Evolutionary conservation across 2,329 filamentous ascomycete species (phyloP).

Genomic region (Xenosphaeropsis pyriputrescens): DNA sequence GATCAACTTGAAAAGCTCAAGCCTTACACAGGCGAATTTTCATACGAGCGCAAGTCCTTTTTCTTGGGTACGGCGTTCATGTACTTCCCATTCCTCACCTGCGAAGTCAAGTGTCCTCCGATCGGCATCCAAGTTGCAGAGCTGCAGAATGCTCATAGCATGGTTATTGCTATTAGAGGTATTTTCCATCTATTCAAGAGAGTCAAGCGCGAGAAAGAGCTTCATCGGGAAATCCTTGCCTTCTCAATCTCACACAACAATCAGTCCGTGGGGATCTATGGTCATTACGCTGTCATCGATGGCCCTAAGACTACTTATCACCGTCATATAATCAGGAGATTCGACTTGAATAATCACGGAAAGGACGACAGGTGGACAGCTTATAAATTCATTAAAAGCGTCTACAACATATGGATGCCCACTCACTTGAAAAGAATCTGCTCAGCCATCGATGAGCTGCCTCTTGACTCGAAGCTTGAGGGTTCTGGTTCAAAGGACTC

Average conservation of each 20-base stretch:
- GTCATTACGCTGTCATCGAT: constrained; percentile 12
- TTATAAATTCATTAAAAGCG: constrained; percentile 7
- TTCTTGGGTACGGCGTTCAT: constrained; percentile 29
- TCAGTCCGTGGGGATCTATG: constrained; percentile 13
- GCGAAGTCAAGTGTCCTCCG: constrained; percentile 20
- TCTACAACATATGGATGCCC: constrained; percentile 10
- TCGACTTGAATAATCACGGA: constrained; percentile 9
- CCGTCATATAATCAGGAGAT: constrained; percentile 11
- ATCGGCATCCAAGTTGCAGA: constrained; percentile 18
- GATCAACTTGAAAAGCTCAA: constrained; percentile 23
- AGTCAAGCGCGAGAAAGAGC: constrained; percentile 20
- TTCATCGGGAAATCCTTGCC: constrained; percentile 25
- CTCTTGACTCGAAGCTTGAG: background rate
- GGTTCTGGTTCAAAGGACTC: too few relatives aligned
- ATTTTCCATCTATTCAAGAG: constrained; percentile 7
- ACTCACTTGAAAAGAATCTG: background rate
- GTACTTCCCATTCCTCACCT: constrained; percentile 31
- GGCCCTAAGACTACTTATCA: constrained; percentile 7
- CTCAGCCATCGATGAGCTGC: background rate
- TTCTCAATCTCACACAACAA: background rate
- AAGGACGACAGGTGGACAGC: constrained; percentile 12
- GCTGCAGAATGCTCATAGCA: constrained; percentile 23
- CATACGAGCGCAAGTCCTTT: constrained; percentile 21
- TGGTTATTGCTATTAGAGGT: constrained; percentile 21
- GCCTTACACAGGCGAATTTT: constrained; percentile 20